Percentiles rank a stretch among this genome's conserved stretches.
These are phyloP conservation scores for Colletotrichum endophyticum DNA, from an alignment of 2,329 filamentous ascomycete genomes.

Conservation along the genomic window DNA sequence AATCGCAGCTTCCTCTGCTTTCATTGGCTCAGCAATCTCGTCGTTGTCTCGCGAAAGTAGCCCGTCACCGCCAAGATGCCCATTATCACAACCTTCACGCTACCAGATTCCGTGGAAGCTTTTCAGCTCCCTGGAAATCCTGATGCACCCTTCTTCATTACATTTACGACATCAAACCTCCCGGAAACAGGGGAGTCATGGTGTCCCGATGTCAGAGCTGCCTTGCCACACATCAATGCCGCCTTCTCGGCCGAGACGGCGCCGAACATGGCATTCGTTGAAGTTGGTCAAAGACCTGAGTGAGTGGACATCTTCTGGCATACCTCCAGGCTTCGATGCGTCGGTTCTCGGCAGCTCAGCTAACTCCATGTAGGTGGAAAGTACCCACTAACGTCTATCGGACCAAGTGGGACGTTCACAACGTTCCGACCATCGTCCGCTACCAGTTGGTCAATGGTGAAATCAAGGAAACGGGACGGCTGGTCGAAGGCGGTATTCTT, in stretches of 20 bases:
- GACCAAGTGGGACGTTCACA: conserved; percentile 35
- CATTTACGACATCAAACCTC: conserved; percentile 40
- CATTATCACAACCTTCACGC: background rate
- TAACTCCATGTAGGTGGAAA: conserved; percentile 34
- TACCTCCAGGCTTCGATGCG: background rate
- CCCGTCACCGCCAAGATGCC: background rate
- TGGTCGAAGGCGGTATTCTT: conserved; percentile 27
- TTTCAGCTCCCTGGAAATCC: background rate
- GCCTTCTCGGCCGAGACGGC: conserved; percentile 31
- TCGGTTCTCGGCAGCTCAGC: background rate
- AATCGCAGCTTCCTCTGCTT: background rate
- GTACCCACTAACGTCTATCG: conserved; percentile 35
- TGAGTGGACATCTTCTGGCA: conserved; percentile 24
- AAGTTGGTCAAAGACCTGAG: conserved; percentile 39
- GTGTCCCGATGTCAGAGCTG: conserved; percentile 44
- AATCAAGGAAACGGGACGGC: conserved; percentile 32
- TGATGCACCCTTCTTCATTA: conserved; percentile 29
- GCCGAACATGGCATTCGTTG: conserved; percentile 31
- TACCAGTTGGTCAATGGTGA: conserved; percentile 34
- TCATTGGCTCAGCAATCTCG: background rate
- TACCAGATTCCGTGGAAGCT: background rate
- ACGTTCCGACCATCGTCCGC: conserved; percentile 38
- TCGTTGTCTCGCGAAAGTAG: background rate
- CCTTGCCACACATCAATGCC: conserved; percentile 33
- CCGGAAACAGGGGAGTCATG: conserved; percentile 38